Evolutionary conservation across 768 basidiomycete genomes (phyloP).

Genomic region (Russula sp.): DNA sequence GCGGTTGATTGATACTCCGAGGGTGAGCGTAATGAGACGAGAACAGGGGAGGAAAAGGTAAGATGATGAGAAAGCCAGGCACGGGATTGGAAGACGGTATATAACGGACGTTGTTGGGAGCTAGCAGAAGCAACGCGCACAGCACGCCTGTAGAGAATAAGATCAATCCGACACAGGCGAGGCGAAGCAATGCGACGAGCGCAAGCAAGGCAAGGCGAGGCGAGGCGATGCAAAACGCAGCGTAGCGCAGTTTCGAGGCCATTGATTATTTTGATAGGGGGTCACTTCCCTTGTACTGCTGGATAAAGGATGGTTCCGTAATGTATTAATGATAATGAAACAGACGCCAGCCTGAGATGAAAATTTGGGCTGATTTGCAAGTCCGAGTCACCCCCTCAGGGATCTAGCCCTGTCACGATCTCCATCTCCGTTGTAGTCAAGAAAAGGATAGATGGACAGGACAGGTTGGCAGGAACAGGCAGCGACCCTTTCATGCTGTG

Average conservation of each 20-base stretch:
- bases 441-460: not conserved
- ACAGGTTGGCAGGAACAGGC: not conserved
- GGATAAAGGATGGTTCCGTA: not conserved
- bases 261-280: constrained; percentile 9
- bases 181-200: not conserved
- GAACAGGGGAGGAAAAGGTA: not conserved
- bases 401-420: not conserved
- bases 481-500: not conserved
- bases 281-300: not conserved
- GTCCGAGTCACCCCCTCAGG: not conserved
- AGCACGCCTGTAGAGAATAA: constrained; percentile 15
- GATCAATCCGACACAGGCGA: constrained; percentile 4
- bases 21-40: constrained; percentile 9
- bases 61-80: constrained; percentile 6
- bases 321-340: not conserved
- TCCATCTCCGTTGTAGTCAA: not conserved
- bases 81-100: constrained; percentile 8
- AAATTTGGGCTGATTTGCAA: not conserved
- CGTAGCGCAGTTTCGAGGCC: not conserved
- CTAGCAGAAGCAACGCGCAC: constrained; percentile 11
- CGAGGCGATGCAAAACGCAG: constrained; percentile 4
- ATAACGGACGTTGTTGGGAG: constrained; percentile 2
- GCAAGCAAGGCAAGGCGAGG: not conserved
- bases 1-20: constrained; percentile 1
- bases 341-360: not conserved